Evolutionary conservation across 1,139 yeast genomes (phyloP).

Genomic region (Scheffersomyces cryptocercus): DNA sequence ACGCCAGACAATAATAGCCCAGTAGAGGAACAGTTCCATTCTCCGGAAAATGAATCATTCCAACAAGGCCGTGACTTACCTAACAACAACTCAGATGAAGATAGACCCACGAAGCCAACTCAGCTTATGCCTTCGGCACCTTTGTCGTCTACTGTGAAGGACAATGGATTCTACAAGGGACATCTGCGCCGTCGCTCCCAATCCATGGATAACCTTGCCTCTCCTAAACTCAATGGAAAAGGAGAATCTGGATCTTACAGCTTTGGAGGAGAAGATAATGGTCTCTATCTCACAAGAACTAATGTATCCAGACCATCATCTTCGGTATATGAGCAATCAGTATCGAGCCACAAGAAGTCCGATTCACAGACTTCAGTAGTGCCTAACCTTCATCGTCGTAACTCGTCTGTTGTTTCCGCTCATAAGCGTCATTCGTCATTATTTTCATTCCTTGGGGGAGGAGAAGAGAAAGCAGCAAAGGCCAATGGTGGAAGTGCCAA

Average conservation of each 20-base stretch:
- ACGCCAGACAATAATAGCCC: background rate
- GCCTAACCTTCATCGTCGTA: slow-evolving; percentile 28
- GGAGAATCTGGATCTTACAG: slow-evolving; percentile 51
- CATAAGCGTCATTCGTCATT: slow-evolving; percentile 46
- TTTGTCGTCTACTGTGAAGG: slow-evolving; percentile 3
- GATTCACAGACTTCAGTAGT: slow-evolving; percentile 19
- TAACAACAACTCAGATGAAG: slow-evolving; percentile 10
- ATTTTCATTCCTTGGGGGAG: slow-evolving; percentile 43
- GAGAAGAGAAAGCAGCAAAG: slow-evolving; percentile 11
- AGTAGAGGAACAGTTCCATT: background rate
- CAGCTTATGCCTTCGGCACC: slow-evolving; percentile 20
- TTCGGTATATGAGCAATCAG: slow-evolving; percentile 42
- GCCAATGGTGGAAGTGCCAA: slow-evolving; percentile 3
- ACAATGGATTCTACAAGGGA: slow-evolving; percentile 6
- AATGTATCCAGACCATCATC: slow-evolving; percentile 44
- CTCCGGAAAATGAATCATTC: background rate
- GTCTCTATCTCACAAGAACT: slow-evolving; percentile 26
- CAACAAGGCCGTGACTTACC: background rate
- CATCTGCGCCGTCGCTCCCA: slow-evolving; percentile 52
- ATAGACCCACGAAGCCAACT: slow-evolving; percentile 4
- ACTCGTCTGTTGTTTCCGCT: slow-evolving; percentile 29
- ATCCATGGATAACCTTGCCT: slow-evolving; percentile 52
- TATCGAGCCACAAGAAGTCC: slow-evolving; percentile 30
- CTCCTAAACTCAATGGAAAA: slow-evolving; percentile 66
- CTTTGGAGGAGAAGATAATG: slow-evolving; percentile 15